phyloP scores from a whole-genome alignment of 2,329 filamentous ascomycete genomes.

The Fusarium sp. region DNA sequence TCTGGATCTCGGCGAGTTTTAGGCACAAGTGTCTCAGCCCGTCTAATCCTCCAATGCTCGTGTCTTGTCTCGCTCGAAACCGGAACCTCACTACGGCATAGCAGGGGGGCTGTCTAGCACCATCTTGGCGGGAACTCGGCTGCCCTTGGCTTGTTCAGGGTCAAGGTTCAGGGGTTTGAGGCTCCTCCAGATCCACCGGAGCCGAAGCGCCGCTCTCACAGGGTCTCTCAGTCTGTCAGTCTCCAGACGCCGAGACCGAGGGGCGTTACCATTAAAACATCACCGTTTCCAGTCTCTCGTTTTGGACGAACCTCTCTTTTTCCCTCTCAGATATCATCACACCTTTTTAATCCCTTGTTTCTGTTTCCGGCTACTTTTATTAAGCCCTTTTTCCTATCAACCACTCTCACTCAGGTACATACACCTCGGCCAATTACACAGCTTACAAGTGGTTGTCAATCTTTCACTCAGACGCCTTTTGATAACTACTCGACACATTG shows the following conservation, averaged over 20 bases:
- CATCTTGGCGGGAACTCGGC: constrained; percentile 30
- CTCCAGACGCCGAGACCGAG: constrained; percentile 24
- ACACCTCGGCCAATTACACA: constrained; percentile 11
- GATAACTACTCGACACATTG: constrained; percentile 24
- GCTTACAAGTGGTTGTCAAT: constrained; percentile 35
- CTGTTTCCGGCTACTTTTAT: constrained; percentile 12
- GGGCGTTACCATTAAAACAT: constrained; percentile 41
- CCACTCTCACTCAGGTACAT: constrained; percentile 34
- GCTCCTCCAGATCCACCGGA: constrained; percentile 39
- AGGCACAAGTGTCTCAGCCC: constrained; percentile 34
- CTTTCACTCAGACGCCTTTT: constrained; percentile 33
- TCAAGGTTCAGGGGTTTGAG: constrained; percentile 22
- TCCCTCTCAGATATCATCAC: constrained; percentile 11
- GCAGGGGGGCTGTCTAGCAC: constrained; percentile 30
- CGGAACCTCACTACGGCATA: constrained; percentile 19
- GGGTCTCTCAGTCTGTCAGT: constrained; percentile 17
- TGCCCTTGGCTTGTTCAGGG: constrained; percentile 24
- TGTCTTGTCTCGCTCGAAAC: constrained; percentile 33
- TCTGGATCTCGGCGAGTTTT: constrained; percentile 33
- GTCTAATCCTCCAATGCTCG: constrained; percentile 15
- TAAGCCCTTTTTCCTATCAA: constrained; percentile 11
- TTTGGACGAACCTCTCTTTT: constrained; percentile 12
- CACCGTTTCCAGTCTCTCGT: constrained; percentile 22
- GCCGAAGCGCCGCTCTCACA: constrained; percentile 35
- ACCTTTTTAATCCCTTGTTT: constrained; percentile 39